Evolutionary conservation across 768 basidiomycete species (phyloP).

Genomic region (Chalciporus piperatus): DNA sequence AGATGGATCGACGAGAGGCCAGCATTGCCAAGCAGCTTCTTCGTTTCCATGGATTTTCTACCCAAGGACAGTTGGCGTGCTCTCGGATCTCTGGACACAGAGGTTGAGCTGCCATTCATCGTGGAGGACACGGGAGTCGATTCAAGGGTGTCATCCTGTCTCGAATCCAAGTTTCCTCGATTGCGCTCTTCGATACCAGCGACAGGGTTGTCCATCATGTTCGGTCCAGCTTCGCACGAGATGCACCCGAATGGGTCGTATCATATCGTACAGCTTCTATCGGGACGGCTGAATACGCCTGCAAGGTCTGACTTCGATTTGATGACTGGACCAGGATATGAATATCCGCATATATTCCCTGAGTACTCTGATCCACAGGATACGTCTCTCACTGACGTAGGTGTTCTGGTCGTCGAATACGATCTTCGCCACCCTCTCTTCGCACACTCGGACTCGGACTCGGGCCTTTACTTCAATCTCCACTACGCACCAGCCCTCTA

Average conservation of each 20-base stretch:
- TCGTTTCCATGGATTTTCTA: conserved; percentile 34
- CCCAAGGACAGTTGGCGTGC: conserved; percentile 7
- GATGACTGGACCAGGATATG: conserved; percentile 11
- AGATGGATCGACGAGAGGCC: conserved; percentile 35
- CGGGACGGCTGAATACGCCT: conserved; percentile 4
- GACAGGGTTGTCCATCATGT: conserved; percentile 6
- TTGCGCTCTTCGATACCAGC: conserved; percentile 8
- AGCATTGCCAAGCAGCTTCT: conserved; percentile 30
- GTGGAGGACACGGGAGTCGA: conserved; percentile 6
- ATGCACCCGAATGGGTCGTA: conserved; percentile 9
- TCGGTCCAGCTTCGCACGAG: conserved; percentile 5
- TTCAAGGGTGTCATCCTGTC: conserved; percentile 19
- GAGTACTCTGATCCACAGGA: conserved; percentile 11
- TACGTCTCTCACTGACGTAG: conserved; percentile 27
- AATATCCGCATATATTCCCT: conserved; percentile 12
- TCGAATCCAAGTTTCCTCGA: conserved; percentile 15
- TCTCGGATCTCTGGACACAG: not conserved
- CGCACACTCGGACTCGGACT: conserved; percentile 3
- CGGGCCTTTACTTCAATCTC: conserved; percentile 18
- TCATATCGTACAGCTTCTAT: conserved; percentile 16
- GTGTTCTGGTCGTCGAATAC: conserved; percentile 54
- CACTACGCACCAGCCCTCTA: conserved; percentile 45
- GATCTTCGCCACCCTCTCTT: conserved; percentile 49
- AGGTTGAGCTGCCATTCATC: not conserved
- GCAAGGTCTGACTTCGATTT: conserved; percentile 2